Evolutionary conservation across 2,329 filamentous ascomycete genomes (phyloP).

Genomic region (Colletotrichum tropicicola): DNA sequence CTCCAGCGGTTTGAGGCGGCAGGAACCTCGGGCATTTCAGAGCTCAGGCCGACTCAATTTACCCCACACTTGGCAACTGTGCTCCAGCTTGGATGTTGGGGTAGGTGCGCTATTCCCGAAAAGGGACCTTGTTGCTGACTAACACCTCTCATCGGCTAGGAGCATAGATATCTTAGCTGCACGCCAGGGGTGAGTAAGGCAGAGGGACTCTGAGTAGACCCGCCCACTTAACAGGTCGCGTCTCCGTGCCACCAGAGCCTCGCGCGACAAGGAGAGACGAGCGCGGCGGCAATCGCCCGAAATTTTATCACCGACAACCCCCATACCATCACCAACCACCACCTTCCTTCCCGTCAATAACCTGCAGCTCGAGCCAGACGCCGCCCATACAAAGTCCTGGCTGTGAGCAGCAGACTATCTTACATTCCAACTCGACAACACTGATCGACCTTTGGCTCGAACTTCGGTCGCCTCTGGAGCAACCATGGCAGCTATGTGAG

Average conservation of each 20-base stretch:
- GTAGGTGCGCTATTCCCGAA: slow-evolving; percentile 5
- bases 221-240: slow-evolving; percentile 30
- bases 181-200: too few species aligned
- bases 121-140: not conserved
- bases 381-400: not conserved
- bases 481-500: slow-evolving; percentile 32
- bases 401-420: not conserved
- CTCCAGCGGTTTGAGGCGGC: slow-evolving; percentile 17
- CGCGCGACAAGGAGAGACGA: slow-evolving; percentile 23
- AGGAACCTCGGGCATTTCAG: not conserved
- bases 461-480: not conserved
- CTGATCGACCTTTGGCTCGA: not conserved
- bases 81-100: slow-evolving; percentile 13
- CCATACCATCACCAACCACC: slow-evolving; percentile 1
- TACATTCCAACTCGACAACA: not conserved
- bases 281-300: slow-evolving; percentile 20
- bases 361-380: slow-evolving; percentile 1
- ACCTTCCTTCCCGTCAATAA: not conserved
- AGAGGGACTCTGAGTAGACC: not conserved
- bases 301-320: slow-evolving; percentile 25
- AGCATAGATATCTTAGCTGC: not conserved
- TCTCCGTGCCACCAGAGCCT: slow-evolving; percentile 28
- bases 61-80: slow-evolving; percentile 27
- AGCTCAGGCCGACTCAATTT: slow-evolving; percentile 5
- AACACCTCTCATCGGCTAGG: not conserved